Evolutionary conservation across 2,329 filamentous ascomycete genomes (phyloP), one percentile per base, ranked within the genome.

Genomic region (Arthrobotrys pseudoclavata): DNA sequence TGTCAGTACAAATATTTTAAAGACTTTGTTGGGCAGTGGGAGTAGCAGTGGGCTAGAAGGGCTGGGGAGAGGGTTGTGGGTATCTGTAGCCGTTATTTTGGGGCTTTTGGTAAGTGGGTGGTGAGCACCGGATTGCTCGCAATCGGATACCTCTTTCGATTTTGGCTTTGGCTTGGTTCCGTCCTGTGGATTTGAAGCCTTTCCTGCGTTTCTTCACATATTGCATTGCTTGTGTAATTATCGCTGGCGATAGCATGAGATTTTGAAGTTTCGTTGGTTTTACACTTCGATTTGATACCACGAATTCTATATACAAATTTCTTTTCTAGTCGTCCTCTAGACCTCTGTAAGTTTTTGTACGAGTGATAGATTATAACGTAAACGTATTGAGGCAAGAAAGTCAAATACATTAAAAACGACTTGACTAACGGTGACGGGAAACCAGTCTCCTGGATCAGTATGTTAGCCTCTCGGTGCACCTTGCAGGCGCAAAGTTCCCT

Each of bases 1-100:
- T 0, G 71, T 70, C 12, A 80, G 79, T 55, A 70, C 78, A 9
- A 71, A 62, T 31, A 79, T 79, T 24, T 22, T 79, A 24, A 79
- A 79, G 26, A 57, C 61, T 5, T 13, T 52, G 24, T 15, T 71
- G 7, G 74, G 72, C 13, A 61, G 37, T 13, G 61, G 72, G 24
- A 45, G 18, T n/a, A 40, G 37, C 7, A 15, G n/a, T 4, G 60
- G 29, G 24, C 13, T 42, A 4, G 53, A 45, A 18, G 26, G 10
- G 1, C 4, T 37, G n/a, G 20, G 15, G 4, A 62, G 22, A 26
- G 29, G 55, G 9, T 13, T 68, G 0, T 77, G 60, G 53, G 20
- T 71, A 40, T 63, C 74, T 18, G 26, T 57, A 4, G 10, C 29
- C 1, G 45, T 61, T 10, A 68, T 77, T 4, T n/a, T 62, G 1